Evolutionary conservation across 2,329 filamentous ascomycete genomes (phyloP).

Genomic region (Fusarium begoniae): DNA sequence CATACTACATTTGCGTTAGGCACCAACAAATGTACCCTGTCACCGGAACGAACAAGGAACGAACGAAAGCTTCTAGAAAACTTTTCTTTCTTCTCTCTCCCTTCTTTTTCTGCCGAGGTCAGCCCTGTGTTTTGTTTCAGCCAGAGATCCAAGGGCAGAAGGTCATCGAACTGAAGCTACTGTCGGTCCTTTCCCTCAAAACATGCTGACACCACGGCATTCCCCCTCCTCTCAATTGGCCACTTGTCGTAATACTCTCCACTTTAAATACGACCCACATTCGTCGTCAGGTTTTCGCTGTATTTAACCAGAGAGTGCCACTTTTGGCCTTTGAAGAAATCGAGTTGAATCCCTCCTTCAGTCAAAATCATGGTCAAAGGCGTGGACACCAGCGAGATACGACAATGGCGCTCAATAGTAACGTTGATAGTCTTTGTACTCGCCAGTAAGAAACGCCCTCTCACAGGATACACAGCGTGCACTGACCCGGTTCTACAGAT

Average conservation of each 20-base stretch:
- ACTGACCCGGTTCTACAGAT: constrained; percentile 56
- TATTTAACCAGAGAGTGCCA: neutral
- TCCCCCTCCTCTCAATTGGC: neutral
- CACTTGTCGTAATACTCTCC: neutral
- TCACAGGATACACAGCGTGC: neutral
- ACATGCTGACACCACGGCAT: neutral
- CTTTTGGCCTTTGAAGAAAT: neutral
- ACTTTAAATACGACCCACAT: neutral
- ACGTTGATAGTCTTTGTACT: constrained; percentile 75
- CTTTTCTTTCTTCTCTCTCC: neutral
- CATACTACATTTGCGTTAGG: constrained; percentile 7
- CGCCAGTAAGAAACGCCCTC: constrained; percentile 67
- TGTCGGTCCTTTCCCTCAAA: neutral
- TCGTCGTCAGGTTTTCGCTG: neutral
- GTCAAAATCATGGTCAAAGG: constrained; percentile 13
- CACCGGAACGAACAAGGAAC: neutral
- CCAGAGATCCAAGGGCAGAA: neutral
- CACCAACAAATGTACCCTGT: constrained; percentile 14
- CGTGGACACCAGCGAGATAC: constrained; percentile 55
- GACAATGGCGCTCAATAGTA: constrained; percentile 73
- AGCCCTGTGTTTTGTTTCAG: neutral
- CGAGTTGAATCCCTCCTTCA: neutral
- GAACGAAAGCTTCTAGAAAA: constrained; percentile 15
- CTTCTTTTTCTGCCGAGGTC: neutral
- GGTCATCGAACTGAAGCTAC: neutral